Evolutionary conservation across 2,329 filamentous ascomycete genomes (phyloP).

Genomic region (Ophiostoma novo-ulmi): DNA sequence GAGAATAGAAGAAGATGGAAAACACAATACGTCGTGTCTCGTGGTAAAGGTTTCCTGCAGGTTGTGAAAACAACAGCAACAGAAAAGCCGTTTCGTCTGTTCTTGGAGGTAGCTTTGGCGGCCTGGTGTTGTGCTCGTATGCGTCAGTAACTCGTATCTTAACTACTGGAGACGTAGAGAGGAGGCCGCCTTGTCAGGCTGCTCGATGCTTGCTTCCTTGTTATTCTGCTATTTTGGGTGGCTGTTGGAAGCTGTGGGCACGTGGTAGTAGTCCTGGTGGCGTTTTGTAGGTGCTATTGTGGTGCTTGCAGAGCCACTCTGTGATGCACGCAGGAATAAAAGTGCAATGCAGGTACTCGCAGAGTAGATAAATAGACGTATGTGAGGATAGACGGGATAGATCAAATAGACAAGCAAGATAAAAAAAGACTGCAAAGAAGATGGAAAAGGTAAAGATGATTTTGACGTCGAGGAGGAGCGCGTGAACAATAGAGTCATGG

Average conservation of each 20-base stretch:
- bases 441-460: background rate
- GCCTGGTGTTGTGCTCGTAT: background rate
- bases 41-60: background rate
- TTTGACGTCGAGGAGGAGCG: background rate
- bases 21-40: background rate
- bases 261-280: background rate
- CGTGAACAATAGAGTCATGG: background rate
- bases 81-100: background rate
- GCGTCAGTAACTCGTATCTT: background rate
- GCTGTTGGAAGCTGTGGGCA: constrained; percentile 8
- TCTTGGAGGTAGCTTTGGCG: background rate
- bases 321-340: background rate
- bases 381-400: no score
- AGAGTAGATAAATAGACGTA: background rate
- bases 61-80: background rate
- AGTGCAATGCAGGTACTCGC: background rate
- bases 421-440: background rate
- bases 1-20: background rate
- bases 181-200: constrained; percentile 10
- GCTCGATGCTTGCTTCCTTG: background rate
- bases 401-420: background rate
- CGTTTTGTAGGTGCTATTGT: background rate
- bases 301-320: constrained; percentile 1
- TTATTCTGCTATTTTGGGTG: background rate
- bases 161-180: background rate